Percentiles rank a stretch among this genome's conserved stretches.
These are phyloP conservation scores for Microdochium paspali DNA, from an alignment of 2,329 filamentous ascomycete species.

Conservation along the genomic window DNA sequence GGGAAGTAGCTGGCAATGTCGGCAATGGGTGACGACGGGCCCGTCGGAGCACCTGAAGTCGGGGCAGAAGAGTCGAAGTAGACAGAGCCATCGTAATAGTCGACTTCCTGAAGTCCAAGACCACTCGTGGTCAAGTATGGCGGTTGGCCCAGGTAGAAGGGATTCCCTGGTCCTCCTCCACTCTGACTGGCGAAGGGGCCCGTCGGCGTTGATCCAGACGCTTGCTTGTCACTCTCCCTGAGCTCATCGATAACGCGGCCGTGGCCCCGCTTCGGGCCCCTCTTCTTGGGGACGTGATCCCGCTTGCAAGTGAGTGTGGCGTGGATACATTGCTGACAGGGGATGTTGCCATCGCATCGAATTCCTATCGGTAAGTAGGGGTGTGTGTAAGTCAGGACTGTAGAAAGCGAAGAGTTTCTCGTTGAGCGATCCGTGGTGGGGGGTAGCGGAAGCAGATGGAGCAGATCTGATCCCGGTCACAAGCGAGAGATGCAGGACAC, in stretches of 20 bases:
- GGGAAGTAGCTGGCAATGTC: background rate
- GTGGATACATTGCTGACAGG: constrained; percentile 52
- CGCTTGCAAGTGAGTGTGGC: constrained; percentile 53
- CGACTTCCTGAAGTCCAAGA: background rate
- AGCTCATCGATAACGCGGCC: constrained; percentile 56
- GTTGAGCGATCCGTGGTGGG: no score
- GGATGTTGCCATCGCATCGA: constrained; percentile 33
- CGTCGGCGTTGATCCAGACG: constrained; percentile 13
- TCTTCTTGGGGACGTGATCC: constrained; percentile 55
- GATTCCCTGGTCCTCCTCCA: background rate
- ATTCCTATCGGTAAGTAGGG: constrained; percentile 25
- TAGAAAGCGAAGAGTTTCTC: background rate
- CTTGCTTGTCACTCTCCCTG: constrained; percentile 35
- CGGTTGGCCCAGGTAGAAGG: background rate
- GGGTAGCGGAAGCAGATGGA: no score
- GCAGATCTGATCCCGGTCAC: no score
- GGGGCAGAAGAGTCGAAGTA: constrained; percentile 2
- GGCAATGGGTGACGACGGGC: background rate
- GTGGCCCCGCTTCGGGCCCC: constrained; percentile 52
- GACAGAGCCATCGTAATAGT: background rate
- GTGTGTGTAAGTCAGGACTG: background rate
- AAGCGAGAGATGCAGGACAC: no score
- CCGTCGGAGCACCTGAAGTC: constrained; percentile 1
- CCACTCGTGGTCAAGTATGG: background rate
- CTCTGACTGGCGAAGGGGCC: constrained; percentile 18